A percentile compares a stretch with the other conserved stretches of the same genome.
Evolutionary conservation across 1,139 yeast genomes (phyloP).

Genomic region (Hansenula sp.): DNA sequence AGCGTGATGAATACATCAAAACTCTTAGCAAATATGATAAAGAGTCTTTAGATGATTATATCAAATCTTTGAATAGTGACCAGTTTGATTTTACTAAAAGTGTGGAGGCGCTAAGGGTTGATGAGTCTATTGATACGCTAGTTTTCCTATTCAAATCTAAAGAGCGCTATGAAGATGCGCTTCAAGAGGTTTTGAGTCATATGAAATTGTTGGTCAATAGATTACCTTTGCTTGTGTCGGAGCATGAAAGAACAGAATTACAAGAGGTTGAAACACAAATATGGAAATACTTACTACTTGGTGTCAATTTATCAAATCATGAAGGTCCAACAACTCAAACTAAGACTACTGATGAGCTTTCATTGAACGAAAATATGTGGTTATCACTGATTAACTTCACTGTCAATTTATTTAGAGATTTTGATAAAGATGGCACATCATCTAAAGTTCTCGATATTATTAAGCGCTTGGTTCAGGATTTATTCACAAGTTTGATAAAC

Average conservation of each 20-base stretch:
- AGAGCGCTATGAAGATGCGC: constrained; percentile 27
- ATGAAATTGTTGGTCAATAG: constrained; percentile 18
- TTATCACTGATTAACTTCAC: constrained; percentile 31
- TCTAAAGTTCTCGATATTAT: constrained; percentile 26
- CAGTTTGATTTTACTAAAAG: constrained; percentile 22
- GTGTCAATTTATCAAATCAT: constrained; percentile 31
- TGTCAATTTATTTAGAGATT: constrained; percentile 28
- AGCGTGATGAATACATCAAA: constrained; percentile 29
- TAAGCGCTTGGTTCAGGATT: constrained; percentile 45
- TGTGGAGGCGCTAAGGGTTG: constrained; percentile 25
- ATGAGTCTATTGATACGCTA: constrained; percentile 32
- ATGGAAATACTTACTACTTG: constrained; percentile 32
- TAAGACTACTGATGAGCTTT: constrained; percentile 10
- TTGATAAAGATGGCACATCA: constrained; percentile 17
- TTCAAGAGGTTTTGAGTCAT: constrained; percentile 27
- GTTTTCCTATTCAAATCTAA: constrained; percentile 27
- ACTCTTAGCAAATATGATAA: constrained; percentile 28
- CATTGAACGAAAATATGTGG: constrained; percentile 37
- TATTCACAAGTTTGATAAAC: constrained; percentile 49
- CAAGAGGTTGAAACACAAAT: constrained; percentile 22
- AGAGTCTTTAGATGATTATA: constrained; percentile 18
- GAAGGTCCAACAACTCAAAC: constrained; percentile 9
- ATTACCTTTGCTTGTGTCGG: constrained; percentile 8
- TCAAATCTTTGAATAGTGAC: constrained; percentile 19
- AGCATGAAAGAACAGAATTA: constrained; percentile 18